Percentiles rank a stretch among this genome's conserved stretches.
Evolutionary conservation across 345 rosid species (phyloP).

Genomic region (Odontarrhena argentea): DNA sequence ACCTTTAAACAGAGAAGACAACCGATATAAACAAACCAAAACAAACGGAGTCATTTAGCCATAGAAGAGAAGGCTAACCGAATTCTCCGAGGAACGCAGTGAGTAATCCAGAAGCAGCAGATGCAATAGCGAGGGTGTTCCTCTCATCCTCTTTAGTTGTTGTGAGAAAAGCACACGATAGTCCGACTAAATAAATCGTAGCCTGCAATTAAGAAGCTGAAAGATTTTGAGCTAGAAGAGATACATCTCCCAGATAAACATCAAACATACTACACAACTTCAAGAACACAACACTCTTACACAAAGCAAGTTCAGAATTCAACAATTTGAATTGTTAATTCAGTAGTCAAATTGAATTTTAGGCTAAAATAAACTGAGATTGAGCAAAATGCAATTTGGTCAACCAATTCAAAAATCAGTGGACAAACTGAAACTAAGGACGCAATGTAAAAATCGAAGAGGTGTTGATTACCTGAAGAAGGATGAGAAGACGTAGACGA

Average conservation of each 20-base stretch:
- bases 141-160: conserved; percentile 27
- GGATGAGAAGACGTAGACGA: conserved; percentile 42
- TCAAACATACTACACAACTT: conserved; percentile 4
- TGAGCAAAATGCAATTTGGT: background rate
- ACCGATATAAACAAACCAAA: conserved; percentile 14
- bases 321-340: too few relatives aligned
- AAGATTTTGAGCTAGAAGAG: conserved; percentile 6
- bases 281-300: background rate
- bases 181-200: conserved; percentile 43
- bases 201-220: conserved; percentile 45
- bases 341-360: too few relatives aligned
- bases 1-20: conserved; percentile 43
- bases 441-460: background rate
- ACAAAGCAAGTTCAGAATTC: background rate
- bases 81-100: conserved; percentile 61
- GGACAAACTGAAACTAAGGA: background rate
- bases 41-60: background rate
- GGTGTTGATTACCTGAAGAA: conserved; percentile 33
- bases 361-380: background rate
- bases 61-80: conserved; percentile 43
- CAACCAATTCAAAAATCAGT: background rate
- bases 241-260: background rate
- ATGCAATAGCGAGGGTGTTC: conserved; percentile 42
- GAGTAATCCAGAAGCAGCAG: conserved; percentile 47
- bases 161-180: conserved; percentile 40